These are phyloP conservation scores for Debaryomyces robertsiae DNA, from an alignment of 1,139 yeast species.

Conservation along the genomic window DNA sequence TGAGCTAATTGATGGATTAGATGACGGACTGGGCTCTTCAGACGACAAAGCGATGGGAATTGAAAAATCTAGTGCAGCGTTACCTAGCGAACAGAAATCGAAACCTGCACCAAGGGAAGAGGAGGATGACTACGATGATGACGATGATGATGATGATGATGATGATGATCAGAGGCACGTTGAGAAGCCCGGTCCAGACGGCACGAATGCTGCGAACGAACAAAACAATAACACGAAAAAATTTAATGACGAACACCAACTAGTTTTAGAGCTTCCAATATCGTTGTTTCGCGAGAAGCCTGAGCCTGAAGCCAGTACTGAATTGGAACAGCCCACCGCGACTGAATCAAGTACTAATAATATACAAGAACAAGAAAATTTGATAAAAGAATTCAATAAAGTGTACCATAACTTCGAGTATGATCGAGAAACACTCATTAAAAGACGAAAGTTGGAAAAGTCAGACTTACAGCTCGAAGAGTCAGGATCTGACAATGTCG, in stretches of 20 bases:
- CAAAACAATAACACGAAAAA: slow-evolving; percentile 11
- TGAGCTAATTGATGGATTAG: slow-evolving; percentile 40
- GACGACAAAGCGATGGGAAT: slow-evolving; percentile 24
- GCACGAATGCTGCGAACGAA: slow-evolving; percentile 14
- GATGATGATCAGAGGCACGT: slow-evolving; percentile 26
- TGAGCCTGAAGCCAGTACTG: slow-evolving; percentile 11
- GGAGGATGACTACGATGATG: slow-evolving; percentile 47
- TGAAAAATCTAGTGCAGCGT: slow-evolving; percentile 24
- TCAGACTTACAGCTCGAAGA: slow-evolving; percentile 72
- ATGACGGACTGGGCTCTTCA: slow-evolving; percentile 19
- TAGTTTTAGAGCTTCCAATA: slow-evolving; percentile 35
- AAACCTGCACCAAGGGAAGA: slow-evolving; percentile 28
- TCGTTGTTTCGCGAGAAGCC: slow-evolving; percentile 23
- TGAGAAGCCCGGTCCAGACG: slow-evolving; percentile 11
- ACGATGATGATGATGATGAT: slow-evolving; percentile 38
- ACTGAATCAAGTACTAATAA: slow-evolving; percentile 11
- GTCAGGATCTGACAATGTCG: slow-evolving; percentile 12
- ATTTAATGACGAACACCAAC: slow-evolving; percentile 31
- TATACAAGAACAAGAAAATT: slow-evolving; percentile 40
- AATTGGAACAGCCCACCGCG: slow-evolving; percentile 13
- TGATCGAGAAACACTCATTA: slow-evolving; percentile 76
- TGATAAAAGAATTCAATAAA: slow-evolving; percentile 50
- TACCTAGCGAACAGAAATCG: slow-evolving; percentile 13
- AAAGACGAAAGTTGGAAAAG: slow-evolving; percentile 76
- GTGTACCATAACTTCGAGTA: slow-evolving; percentile 84